A percentile compares a stretch with the other conserved stretches of the same genome.
These are phyloP conservation scores for Amniculicola lignicola DNA, from an alignment of 495 filamentous ascomycete species.

Conservation along the genomic window DNA sequence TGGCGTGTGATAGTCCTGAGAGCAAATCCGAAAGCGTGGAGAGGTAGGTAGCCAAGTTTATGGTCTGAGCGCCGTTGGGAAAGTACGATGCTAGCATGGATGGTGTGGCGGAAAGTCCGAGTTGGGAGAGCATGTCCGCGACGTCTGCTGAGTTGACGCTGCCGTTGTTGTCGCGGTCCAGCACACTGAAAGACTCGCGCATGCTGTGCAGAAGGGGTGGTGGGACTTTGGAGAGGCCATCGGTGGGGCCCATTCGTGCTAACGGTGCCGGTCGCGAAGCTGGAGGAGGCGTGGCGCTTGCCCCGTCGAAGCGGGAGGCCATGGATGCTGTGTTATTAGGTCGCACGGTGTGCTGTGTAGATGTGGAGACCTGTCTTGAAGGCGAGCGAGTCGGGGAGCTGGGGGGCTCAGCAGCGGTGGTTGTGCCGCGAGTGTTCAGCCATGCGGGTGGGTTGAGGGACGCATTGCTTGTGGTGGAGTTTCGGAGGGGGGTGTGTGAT, in stretches of 20 bases:
- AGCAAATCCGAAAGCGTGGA: conserved; percentile 70
- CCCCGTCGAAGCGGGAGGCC: conserved; percentile 21
- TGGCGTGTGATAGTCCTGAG: conserved; percentile 64
- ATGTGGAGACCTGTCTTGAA: conserved; percentile 26
- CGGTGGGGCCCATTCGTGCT: conserved; percentile 26
- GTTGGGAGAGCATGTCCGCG: conserved; percentile 70
- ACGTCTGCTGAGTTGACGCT: conserved; percentile 73
- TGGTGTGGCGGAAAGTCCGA: conserved; percentile 58
- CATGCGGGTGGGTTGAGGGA: conserved; percentile 30
- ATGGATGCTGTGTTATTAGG: conserved; percentile 16
- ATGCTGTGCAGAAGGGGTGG: conserved; percentile 48
- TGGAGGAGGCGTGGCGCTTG: conserved; percentile 1
- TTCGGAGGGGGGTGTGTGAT: conserved; percentile 42
- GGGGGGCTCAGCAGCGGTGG: conserved; percentile 24
- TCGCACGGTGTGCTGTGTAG: conserved; percentile 18
- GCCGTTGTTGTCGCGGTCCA: conserved; percentile 79
- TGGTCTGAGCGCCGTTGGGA: conserved; percentile 71
- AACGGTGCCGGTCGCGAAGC: neutral
- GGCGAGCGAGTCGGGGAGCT: conserved; percentile 32
- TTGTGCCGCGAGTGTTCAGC: conserved; percentile 32
- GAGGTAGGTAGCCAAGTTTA: conserved; percentile 81
- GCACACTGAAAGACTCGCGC: conserved; percentile 80
- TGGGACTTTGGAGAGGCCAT: conserved; percentile 36
- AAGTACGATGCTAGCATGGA: conserved; percentile 71
- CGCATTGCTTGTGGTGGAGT: conserved; percentile 24